Conservation (phyloP, 106 monocot genomes). For the Dactylorhiza incarnata region DNA sequence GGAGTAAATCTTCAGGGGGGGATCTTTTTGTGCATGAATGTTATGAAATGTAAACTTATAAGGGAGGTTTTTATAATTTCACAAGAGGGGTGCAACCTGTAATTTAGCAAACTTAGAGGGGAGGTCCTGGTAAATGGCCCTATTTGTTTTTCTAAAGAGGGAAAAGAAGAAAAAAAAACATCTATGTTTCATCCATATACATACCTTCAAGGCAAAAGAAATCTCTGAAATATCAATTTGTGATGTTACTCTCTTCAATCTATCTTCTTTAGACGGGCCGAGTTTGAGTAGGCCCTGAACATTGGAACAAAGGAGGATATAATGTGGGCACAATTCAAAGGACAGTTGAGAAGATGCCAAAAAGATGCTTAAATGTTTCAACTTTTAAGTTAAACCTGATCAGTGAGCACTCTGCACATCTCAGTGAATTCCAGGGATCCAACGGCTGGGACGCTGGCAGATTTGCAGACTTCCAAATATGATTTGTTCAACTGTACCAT, state of each 20-base stretch:
- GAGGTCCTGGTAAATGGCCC: no score
- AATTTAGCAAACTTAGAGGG: no score
- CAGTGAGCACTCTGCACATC: constrained; percentile 78
- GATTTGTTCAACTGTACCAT: constrained; percentile 63
- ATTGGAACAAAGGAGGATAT: background rate
- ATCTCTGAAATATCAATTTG: constrained; percentile 62
- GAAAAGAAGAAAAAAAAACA: background rate
- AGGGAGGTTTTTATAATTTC: no score
- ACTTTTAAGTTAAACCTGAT: constrained; percentile 44
- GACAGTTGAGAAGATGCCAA: background rate
- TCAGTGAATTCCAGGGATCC: constrained; percentile 61
- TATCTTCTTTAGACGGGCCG: constrained; percentile 53
- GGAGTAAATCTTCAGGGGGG: no score
- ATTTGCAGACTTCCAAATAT: constrained; percentile 69
- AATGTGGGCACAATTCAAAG: background rate
- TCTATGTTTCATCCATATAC: background rate
- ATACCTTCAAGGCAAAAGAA: constrained; percentile 80
- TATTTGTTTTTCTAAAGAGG: no score
- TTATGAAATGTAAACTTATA: no score
- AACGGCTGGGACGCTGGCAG: constrained; percentile 52
- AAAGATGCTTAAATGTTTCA: background rate
- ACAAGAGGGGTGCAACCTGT: no score
- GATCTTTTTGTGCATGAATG: no score
- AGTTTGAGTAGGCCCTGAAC: constrained; percentile 74
- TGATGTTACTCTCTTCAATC: constrained; percentile 46